Evolutionary conservation across 169 alveolate species (phyloP).

Genomic region (Cryptosporidium viatorum): DNA sequence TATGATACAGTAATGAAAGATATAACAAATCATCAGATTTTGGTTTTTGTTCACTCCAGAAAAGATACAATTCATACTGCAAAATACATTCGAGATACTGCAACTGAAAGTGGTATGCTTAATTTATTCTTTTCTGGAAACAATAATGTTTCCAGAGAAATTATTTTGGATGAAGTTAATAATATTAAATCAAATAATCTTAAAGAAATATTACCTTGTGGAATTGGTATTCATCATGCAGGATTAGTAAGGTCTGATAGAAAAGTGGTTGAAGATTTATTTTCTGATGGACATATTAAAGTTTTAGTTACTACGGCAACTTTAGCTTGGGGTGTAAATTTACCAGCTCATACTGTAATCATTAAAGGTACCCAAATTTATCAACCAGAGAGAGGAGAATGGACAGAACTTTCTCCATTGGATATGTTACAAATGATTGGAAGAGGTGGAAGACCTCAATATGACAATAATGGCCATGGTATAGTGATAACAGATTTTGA

Average conservation of each 20-base stretch:
- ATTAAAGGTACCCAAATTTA: slow-evolving; percentile 99
- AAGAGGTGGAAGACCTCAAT: slow-evolving; percentile 99
- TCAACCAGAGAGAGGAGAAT: slow-evolving; percentile 96
- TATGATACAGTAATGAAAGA: slow-evolving; percentile 90
- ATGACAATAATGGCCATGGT: slow-evolving; percentile 99
- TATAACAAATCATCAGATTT: slow-evolving; percentile 91
- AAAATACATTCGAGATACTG: slow-evolving; percentile 90
- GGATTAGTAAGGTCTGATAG: slow-evolving; percentile 98
- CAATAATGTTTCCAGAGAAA: slow-evolving; percentile 89
- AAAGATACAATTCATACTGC: slow-evolving; percentile 99
- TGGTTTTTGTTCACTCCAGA: slow-evolving; percentile 98
- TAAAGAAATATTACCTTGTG: slow-evolving; percentile 96
- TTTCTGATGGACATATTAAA: slow-evolving; percentile 95
- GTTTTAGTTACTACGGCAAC: slow-evolving; percentile 99
- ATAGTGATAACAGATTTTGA: slow-evolving; percentile 95
- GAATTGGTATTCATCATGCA: slow-evolving; percentile 99
- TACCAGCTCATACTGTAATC: slow-evolving; percentile 99
- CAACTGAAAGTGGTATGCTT: slow-evolving; percentile 88
- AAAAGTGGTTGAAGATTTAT: slow-evolving; percentile 96
- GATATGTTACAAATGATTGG: slow-evolving; percentile 99
- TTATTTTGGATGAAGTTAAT: slow-evolving; percentile 90
- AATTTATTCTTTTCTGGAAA: slow-evolving; percentile 88
- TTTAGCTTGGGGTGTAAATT: slow-evolving; percentile 99
- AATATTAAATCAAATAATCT: slow-evolving; percentile 88
- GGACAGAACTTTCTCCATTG: slow-evolving; percentile 97